Evolutionary conservation across 306 rosid species (phyloP).

Genomic region (Acacia crassicarpa): DNA sequence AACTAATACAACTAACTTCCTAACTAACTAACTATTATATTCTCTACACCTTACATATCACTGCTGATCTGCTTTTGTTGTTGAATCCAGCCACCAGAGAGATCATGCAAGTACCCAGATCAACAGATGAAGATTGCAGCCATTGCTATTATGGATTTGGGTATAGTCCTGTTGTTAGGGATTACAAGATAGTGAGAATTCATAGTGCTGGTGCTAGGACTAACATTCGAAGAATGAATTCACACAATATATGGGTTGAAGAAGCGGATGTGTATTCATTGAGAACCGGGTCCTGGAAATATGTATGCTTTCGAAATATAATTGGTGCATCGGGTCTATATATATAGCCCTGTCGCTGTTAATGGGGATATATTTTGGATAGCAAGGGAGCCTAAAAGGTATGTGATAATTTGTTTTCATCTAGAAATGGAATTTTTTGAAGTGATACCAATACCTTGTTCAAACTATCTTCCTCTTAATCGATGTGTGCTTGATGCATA

Average conservation of each 20-base stretch:
- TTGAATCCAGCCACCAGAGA: constrained; percentile 26
- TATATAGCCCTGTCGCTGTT: neutral
- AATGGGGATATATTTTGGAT: neutral
- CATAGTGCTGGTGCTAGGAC: too few species aligned
- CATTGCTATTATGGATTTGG: neutral
- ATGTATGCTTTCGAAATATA: neutral
- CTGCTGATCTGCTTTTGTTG: neutral
- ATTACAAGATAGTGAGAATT: too few species aligned
- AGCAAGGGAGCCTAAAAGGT: neutral
- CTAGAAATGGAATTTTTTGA: neutral
- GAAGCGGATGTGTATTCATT: too few species aligned
- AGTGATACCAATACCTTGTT: neutral
- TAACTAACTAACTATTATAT: too few species aligned
- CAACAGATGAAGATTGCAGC: neutral
- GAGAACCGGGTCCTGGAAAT: constrained; percentile 11
- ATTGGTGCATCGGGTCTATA: neutral
- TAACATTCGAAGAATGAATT: too few species aligned
- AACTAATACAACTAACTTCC: too few species aligned
- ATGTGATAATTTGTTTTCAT: neutral
- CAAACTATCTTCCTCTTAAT: too few species aligned
- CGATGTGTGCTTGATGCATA: neutral
- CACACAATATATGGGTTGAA: too few species aligned
- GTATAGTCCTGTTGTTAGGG: too few species aligned
- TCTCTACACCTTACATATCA: too few species aligned
- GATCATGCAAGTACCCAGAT: neutral